Conservation (phyloP, 2,329 filamentous ascomycete species). For the Trichophyton equinum region DNA sequence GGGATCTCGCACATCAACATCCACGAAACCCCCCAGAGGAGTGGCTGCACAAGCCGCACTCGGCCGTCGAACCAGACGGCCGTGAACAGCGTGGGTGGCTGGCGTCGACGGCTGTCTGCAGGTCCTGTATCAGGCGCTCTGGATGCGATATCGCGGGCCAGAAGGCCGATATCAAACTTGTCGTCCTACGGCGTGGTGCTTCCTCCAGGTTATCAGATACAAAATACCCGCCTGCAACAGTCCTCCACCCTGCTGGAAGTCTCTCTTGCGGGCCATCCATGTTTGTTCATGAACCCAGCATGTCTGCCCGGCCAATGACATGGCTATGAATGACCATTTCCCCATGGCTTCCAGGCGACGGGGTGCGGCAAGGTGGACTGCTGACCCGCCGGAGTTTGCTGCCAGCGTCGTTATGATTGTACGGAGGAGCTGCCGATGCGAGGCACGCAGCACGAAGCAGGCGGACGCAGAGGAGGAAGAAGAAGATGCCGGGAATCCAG, state of each 20-base stretch:
- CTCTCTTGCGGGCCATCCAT: not conserved
- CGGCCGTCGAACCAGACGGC: too few species aligned
- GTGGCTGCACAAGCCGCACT: too few species aligned
- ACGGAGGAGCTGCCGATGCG: not conserved
- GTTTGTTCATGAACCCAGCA: too few species aligned
- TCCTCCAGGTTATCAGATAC: too few species aligned
- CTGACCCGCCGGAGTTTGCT: not conserved
- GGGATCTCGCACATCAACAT: not conserved
- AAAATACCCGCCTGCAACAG: too few species aligned
- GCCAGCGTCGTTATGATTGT: not conserved
- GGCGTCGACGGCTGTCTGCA: not conserved
- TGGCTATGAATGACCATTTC: not conserved
- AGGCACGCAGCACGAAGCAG: too few species aligned
- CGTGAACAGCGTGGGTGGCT: too few species aligned
- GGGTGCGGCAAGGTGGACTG: not conserved
- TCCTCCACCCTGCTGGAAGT: not conserved
- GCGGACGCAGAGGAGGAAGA: too few species aligned
- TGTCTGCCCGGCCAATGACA: not conserved
- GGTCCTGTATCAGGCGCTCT: not conserved
- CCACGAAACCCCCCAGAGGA: too few species aligned
- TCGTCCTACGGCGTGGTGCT: not conserved
- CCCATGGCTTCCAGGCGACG: not conserved
- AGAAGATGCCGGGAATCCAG: not conserved
- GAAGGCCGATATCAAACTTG: not conserved
- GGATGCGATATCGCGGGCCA: not conserved